Percentiles rank a stretch among this genome's conserved stretches.
These are phyloP conservation scores for Macrolepiota fuliginosa DNA, from an alignment of 768 basidiomycete species.

Conservation along the genomic window DNA sequence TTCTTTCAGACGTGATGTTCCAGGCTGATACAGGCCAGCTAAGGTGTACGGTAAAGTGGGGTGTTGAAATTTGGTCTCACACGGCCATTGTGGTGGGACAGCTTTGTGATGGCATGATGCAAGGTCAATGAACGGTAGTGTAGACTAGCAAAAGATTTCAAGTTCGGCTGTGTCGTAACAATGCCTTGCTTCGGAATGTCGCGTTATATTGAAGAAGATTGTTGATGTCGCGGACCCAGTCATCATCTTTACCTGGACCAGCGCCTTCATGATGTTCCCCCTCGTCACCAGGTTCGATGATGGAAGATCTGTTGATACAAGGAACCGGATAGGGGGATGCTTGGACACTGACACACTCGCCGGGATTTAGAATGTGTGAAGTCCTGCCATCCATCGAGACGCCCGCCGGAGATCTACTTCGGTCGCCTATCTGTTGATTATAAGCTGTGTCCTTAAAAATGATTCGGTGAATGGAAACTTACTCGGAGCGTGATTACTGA, in stretches of 20 bases:
- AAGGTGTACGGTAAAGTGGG: neutral
- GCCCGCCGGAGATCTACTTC: slow-evolving; percentile 82
- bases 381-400: slow-evolving; percentile 93
- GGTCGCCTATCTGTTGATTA: slow-evolving; percentile 68
- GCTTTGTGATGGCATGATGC: neutral
- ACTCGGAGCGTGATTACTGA: slow-evolving; percentile 75
- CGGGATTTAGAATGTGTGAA: slow-evolving; percentile 77
- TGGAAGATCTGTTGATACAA: slow-evolving; percentile 86
- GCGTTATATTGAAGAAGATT: slow-evolving; percentile 93
- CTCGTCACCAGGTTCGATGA: slow-evolving; percentile 48
- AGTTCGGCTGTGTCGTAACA: slow-evolving; percentile 71
- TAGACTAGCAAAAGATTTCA: slow-evolving; percentile 24
- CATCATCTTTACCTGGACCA: slow-evolving; percentile 80
- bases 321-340: slow-evolving; percentile 90
- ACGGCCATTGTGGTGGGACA: neutral
- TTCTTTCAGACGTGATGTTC: neutral
- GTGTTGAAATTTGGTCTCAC: neutral
- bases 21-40: neutral
- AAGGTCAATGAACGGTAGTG: neutral
- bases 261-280: slow-evolving; percentile 58
- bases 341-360: slow-evolving; percentile 82
- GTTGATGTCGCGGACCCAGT: slow-evolving; percentile 98
- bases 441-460: neutral
- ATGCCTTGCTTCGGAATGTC: slow-evolving; percentile 88
- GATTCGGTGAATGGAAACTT: slow-evolving; percentile 21